Evolutionary conservation across 1,284 basidiomycete genomes (phyloP).

Genomic region (Trichosporon sp.): DNA sequence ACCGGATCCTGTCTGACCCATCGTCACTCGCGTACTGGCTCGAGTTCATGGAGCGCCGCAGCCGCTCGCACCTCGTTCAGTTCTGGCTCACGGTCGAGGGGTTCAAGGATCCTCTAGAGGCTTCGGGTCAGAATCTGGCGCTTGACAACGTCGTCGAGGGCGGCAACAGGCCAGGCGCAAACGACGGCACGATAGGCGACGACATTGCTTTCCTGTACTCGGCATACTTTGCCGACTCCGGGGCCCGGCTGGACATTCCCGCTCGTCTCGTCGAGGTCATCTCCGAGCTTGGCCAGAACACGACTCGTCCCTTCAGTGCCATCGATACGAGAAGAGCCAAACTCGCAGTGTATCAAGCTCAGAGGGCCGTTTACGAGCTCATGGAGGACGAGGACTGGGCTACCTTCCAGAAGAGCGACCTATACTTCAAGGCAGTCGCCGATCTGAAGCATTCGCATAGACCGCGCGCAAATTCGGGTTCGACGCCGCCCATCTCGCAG

Average conservation of each 20-base stretch:
- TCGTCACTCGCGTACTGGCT: conserved; percentile 91
- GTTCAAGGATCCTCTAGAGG: conserved; percentile 93
- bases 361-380: conserved; percentile 78
- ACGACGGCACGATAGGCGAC: conserved; percentile 58
- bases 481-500: conserved; percentile 12
- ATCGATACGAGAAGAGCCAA: conserved; percentile 48
- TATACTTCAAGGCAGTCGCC: conserved; percentile 84
- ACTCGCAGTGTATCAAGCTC: conserved; percentile 69
- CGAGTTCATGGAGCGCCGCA: conserved; percentile 93
- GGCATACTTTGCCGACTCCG: conserved; percentile 68
- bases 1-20: conserved; percentile 78
- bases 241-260: conserved; percentile 34
- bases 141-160: conserved; percentile 22
- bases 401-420: conserved; percentile 79
- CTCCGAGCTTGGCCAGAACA: conserved; percentile 30
- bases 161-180: conserved; percentile 8
- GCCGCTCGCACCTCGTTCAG: conserved; percentile 81
- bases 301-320: conserved; percentile 19
- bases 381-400: conserved; percentile 93
- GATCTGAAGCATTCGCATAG: conserved; percentile 60
- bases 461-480: conserved; percentile 2
- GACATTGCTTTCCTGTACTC: conserved; percentile 85
- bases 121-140: conserved; percentile 62
- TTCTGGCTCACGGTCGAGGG: conserved; percentile 97
- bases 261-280: conserved; percentile 33